These are phyloP conservation scores for Aspergillus transmontanensis DNA, from an alignment of 2,329 filamentous ascomycete species.

Conservation along the genomic window DNA sequence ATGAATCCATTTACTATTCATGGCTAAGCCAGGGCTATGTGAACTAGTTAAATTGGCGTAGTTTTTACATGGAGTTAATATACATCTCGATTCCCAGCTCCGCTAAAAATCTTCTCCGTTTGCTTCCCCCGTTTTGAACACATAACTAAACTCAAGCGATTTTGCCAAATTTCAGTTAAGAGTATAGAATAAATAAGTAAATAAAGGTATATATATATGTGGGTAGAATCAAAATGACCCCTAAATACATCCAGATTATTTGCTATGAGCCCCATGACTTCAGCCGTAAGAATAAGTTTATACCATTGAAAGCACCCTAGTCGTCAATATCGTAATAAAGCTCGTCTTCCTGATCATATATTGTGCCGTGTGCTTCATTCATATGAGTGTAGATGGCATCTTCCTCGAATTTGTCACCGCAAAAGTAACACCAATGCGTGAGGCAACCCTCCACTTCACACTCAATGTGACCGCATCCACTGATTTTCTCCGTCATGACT, in stretches of 20 bases:
- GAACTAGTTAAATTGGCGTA: fast-evolving
- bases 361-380: conserved; percentile 9
- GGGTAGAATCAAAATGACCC: too few relatives aligned
- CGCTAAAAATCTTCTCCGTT: too few relatives aligned
- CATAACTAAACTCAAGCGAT: background rate
- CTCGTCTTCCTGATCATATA: conserved; percentile 7
- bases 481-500: conserved; percentile 39
- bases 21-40: too few relatives aligned
- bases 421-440: conserved; percentile 22
- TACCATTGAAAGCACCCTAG: background rate
- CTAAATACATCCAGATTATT: background rate
- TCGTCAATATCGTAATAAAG: background rate
- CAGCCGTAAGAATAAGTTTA: background rate
- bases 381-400: conserved; percentile 18
- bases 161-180: fast-evolving
- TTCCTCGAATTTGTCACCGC: conserved; percentile 12
- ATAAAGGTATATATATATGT: too few relatives aligned
- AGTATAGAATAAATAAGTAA: too few relatives aligned
- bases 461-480: conserved; percentile 46
- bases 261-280: background rate
- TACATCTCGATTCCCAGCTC: too few relatives aligned
- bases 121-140: background rate
- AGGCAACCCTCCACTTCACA: conserved; percentile 30
- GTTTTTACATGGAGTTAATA: too few relatives aligned
- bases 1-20: background rate